Evolutionary conservation across 345 rosid species (phyloP), one percentile per base, ranked within the genome.

Genomic region (Dimocarpus longan): DNA sequence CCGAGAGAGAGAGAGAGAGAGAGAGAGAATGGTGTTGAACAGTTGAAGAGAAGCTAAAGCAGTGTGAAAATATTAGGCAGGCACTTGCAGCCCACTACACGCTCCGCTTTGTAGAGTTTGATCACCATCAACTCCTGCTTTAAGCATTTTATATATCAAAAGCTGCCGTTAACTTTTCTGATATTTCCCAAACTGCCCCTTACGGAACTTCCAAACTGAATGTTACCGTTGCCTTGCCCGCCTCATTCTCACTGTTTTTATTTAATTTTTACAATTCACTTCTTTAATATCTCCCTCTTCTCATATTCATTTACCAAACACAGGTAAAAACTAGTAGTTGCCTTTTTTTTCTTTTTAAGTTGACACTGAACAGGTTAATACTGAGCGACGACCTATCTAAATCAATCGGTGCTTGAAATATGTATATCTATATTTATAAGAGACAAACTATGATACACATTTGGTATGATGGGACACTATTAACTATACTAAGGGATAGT

Each of bases 111-210:
- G n/a, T 59, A 70, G 68, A 57, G 22, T 59, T 68, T n/a, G 66
- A 40, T 28, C 40, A 63, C 65, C 52, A 22, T 78, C 10, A 8
- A 37, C 67, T 63, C 54, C 63, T 48, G 12, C 59, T 75, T 77
- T 76, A 21, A 46, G 2, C 37, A 40, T 44, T 60, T 63, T 66
- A 69, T 69, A 52, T 19, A 18, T 71, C 52, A 44, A 73, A 78
- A 84, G 82, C 73, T 81, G 46, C 82, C 88, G 88, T 87, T 86
- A 80, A 79, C 70, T 76, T 78, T 76, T 83, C 26, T 1, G 0
- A 65, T 71, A 59, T 71, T 71, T 22, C 91, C 91, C 48, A 82
- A 76, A 85, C 3, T 88, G 76, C 89, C 91, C 91, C 78, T 75
- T 2, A 59, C 78, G 77, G 83, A 82, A 54, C 82, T 74, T 75